These are phyloP conservation scores for Senecio squalidus DNA, from an alignment of 140 eudicot genomes.

Conservation along the genomic window DNA sequence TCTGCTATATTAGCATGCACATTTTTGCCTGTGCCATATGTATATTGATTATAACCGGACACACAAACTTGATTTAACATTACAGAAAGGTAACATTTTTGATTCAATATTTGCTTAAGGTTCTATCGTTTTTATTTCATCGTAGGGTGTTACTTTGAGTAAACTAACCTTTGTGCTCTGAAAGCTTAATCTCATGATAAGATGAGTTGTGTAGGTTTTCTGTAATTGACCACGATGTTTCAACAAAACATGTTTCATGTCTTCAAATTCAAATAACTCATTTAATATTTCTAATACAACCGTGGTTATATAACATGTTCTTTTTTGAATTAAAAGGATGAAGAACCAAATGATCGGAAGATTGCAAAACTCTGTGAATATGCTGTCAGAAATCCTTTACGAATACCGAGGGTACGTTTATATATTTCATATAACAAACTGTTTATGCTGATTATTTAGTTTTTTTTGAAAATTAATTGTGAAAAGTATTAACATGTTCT, in stretches of 20 bases:
- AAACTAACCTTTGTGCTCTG: no score
- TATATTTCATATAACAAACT: background rate
- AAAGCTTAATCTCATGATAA: no score
- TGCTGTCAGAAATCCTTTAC: constrained; percentile 73
- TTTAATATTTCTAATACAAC: background rate
- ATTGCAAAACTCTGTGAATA: constrained; percentile 86
- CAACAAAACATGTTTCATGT: no score
- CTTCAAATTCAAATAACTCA: no score
- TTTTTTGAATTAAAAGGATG: constrained; percentile 45
- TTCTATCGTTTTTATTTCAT: no score
- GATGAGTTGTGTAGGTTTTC: no score
- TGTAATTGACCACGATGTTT: no score
- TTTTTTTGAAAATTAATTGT: no score
- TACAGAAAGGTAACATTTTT: no score
- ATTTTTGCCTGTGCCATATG: background rate
- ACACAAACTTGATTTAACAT: background rate
- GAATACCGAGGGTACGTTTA: constrained; percentile 63
- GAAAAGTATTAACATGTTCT: background rate
- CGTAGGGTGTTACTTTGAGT: no score
- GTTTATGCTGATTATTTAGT: no score
- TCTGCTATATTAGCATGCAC: constrained; percentile 3
- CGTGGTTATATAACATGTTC: background rate
- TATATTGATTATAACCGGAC: background rate
- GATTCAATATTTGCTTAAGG: no score
- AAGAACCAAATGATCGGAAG: constrained; percentile 82